These are phyloP conservation scores for Paradendryphiella salina DNA, from an alignment of 2,329 filamentous ascomycete genomes.

Conservation along the genomic window DNA sequence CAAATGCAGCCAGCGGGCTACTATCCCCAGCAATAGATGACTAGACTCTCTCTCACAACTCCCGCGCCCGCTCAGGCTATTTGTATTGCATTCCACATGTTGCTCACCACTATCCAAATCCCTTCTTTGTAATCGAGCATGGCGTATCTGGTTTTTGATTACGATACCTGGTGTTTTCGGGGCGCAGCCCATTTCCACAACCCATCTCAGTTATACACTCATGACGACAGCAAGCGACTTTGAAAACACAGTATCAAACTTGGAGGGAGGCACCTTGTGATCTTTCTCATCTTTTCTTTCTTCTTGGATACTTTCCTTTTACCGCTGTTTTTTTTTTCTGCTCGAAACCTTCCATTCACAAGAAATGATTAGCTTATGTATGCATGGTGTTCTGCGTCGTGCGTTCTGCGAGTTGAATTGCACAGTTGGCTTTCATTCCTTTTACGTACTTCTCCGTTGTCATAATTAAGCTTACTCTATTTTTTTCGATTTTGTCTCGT, in stretches of 20 bases:
- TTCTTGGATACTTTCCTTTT: background rate
- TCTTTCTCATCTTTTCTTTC: background rate
- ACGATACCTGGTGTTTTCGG: conserved; percentile 9
- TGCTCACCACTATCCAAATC: conserved; percentile 5
- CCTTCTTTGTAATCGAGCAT: conserved; percentile 13
- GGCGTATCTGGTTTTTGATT: conserved; percentile 12
- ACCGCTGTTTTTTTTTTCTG: background rate
- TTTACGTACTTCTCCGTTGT: conserved; percentile 2
- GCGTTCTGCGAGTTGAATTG: conserved; percentile 4
- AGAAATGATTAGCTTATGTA: conserved; percentile 11
- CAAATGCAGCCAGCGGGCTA: conserved; percentile 56
- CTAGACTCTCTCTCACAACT: background rate
- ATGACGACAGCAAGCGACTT: conserved; percentile 9
- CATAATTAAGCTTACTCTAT: conserved; percentile 6
- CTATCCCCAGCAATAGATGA: conserved; percentile 55
- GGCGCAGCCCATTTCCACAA: conserved; percentile 9
- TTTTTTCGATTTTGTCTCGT: background rate
- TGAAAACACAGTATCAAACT: conserved; percentile 9
- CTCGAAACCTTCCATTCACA: conserved; percentile 1
- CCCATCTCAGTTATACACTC: conserved; percentile 5
- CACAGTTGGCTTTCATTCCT: background rate
- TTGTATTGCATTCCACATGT: conserved; percentile 4
- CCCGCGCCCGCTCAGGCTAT: background rate
- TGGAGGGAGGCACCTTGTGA: background rate
- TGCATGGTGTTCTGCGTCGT: conserved; percentile 14